Conservation (phyloP, 257 asterid species). For the Solanum dulcamara region DNA sequence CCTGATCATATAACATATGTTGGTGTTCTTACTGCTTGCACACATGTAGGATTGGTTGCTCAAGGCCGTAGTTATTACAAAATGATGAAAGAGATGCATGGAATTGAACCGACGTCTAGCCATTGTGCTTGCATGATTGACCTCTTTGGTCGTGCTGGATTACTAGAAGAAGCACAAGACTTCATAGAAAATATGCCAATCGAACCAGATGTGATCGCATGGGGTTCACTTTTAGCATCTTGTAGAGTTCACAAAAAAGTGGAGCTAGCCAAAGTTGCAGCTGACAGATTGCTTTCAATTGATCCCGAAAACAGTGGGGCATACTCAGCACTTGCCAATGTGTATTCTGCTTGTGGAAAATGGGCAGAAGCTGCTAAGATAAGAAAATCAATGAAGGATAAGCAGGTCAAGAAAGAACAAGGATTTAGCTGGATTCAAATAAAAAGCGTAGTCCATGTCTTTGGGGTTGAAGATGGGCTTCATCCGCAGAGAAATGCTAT, state of each 20-base stretch:
- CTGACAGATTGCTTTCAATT: conserved; percentile 55
- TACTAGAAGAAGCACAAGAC: conserved; percentile 54
- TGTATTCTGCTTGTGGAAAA: conserved; percentile 67
- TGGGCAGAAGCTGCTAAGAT: conserved; percentile 76
- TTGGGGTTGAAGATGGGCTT: conserved; percentile 71
- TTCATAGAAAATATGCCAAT: conserved; percentile 53
- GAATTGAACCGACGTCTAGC: conserved; percentile 53
- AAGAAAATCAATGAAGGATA: conserved; percentile 76
- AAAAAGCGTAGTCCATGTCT: conserved; percentile 48
- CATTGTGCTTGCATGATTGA: conserved; percentile 88
- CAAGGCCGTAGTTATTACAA: conserved; percentile 59
- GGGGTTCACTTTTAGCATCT: conserved; percentile 82
- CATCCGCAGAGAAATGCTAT: conserved; percentile 70
- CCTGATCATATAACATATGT: conserved; percentile 85
- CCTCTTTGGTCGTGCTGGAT: conserved; percentile 79
- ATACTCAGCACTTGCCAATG: conserved; percentile 75
- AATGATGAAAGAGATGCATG: conserved; percentile 58
- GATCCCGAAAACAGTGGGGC: conserved; percentile 81
- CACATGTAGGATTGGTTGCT: conserved; percentile 71
- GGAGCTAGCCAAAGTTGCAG: conserved; percentile 62
- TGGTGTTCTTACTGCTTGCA: conserved; percentile 77
- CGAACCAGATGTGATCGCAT: conserved; percentile 52
- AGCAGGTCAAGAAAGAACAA: conserved; percentile 78
- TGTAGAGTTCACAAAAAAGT: conserved; percentile 61
- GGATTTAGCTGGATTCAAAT: conserved; percentile 87